Evolutionary conservation across 2,329 filamentous ascomycete species (phyloP).

Genomic region (Rugonectria rugulosa): DNA sequence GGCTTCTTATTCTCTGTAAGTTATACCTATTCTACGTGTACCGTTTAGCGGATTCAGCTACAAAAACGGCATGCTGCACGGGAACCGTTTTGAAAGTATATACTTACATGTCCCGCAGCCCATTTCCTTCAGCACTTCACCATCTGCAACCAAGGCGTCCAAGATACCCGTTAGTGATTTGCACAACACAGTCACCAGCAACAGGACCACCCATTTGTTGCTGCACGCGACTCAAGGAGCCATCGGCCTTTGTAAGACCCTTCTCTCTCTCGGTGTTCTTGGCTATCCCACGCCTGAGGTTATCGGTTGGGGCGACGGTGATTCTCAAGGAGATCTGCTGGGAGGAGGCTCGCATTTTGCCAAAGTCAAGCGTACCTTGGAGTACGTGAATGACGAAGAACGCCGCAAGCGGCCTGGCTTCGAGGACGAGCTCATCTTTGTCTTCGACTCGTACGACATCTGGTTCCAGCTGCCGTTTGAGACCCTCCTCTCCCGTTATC

Average conservation of each 20-base stretch:
- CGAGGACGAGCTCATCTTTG: conserved; percentile 40
- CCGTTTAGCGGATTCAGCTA: too few species aligned
- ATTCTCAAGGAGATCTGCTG: conserved; percentile 20
- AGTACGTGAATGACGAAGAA: conserved; percentile 36
- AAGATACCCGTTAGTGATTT: too few species aligned
- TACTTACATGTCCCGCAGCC: too few species aligned
- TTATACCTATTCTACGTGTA: too few species aligned
- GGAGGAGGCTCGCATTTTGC: conserved; percentile 41
- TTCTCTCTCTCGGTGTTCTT: conserved; percentile 39
- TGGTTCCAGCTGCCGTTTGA: conserved; percentile 45
- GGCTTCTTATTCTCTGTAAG: too few species aligned
- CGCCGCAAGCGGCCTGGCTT: conserved; percentile 28
- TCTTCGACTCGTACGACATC: conserved; percentile 44
- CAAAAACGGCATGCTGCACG: too few species aligned
- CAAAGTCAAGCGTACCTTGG: conserved; percentile 39
- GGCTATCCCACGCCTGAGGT: conserved; percentile 41
- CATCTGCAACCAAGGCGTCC: too few species aligned
- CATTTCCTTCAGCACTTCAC: too few species aligned
- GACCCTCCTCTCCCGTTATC: conserved; percentile 36
- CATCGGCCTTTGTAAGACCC: conserved; percentile 42
- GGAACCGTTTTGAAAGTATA: too few species aligned
- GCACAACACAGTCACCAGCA: too few species aligned
- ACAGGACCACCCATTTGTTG: conserved; percentile 35
- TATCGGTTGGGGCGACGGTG: conserved; percentile 37
- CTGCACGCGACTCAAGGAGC: conserved; percentile 37